These are phyloP conservation scores for Colletotrichum noveboracense DNA, from an alignment of 2,329 filamentous ascomycete genomes.

Conservation along the genomic window DNA sequence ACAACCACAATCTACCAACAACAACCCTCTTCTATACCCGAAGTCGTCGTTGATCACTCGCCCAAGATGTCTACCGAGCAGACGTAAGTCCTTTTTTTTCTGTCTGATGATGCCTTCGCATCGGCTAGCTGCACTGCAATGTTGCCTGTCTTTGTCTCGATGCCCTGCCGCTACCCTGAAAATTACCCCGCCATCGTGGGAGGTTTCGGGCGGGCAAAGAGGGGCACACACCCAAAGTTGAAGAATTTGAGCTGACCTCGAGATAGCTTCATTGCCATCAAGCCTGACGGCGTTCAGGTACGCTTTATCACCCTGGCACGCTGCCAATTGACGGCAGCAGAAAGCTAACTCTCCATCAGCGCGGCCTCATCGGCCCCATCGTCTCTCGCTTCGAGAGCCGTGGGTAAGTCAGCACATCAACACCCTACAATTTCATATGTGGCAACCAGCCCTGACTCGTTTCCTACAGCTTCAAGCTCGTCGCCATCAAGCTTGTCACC, in stretches of 20 bases:
- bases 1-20: slow-evolving; percentile 24
- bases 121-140: not conserved
- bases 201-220: slow-evolving; percentile 14
- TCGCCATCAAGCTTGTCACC: slow-evolving; percentile 92
- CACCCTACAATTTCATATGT: not conserved
- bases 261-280: slow-evolving; percentile 97
- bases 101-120: slow-evolving; percentile 17
- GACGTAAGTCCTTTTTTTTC: slow-evolving; percentile 68
- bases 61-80: slow-evolving; percentile 79
- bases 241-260: slow-evolving; percentile 14
- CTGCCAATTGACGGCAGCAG: not conserved
- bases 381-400: slow-evolving; percentile 97
- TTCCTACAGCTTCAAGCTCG: slow-evolving; percentile 86
- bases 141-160: not conserved
- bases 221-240: slow-evolving; percentile 9
- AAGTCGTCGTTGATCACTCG: slow-evolving; percentile 27
- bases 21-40: slow-evolving; percentile 22
- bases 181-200: slow-evolving; percentile 37
- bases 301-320: slow-evolving; percentile 27
- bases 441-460: not conserved
- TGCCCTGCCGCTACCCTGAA: not conserved
- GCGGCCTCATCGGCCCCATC: slow-evolving; percentile 97
- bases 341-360: slow-evolving; percentile 55
- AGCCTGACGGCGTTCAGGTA: slow-evolving; percentile 99
- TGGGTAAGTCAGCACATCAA: slow-evolving; percentile 62